phyloP scores from a whole-genome alignment of 768 basidiomycete species.

The Mycena maculata region DNA sequence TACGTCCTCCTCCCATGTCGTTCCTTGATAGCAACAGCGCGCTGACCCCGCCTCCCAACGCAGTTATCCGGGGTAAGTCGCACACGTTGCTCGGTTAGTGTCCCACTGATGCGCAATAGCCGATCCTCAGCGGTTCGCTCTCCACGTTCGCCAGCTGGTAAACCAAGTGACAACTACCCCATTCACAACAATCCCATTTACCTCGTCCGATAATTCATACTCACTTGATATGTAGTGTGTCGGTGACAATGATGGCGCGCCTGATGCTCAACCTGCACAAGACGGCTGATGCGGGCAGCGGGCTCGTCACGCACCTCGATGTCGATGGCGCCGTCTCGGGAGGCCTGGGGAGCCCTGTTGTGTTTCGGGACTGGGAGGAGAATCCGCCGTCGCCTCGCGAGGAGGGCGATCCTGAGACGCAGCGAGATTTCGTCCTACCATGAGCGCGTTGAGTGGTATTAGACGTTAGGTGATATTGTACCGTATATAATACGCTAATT shows the following conservation, averaged over 20 bases:
- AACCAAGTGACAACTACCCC: too few species aligned
- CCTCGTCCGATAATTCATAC: not conserved
- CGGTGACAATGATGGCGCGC: constrained; percentile 5
- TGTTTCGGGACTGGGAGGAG: too few species aligned
- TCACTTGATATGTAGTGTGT: not conserved
- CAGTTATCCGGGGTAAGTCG: not conserved
- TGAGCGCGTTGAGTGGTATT: too few species aligned
- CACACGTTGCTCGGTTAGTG: not conserved
- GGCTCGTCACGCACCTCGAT: not conserved
- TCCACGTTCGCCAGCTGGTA: constrained; percentile 23
- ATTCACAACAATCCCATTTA: not conserved
- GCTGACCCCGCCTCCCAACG: not conserved
- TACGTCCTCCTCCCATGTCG: not conserved
- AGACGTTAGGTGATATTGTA: too few species aligned
- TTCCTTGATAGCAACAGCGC: not conserved
- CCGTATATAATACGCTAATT: too few species aligned
- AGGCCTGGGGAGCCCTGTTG: too few species aligned
- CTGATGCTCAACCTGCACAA: constrained; percentile 18
- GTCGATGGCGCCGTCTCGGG: not conserved
- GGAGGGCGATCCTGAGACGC: too few species aligned
- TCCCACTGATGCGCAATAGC: not conserved
- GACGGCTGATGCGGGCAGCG: not conserved
- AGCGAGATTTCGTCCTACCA: too few species aligned
- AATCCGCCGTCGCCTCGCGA: too few species aligned
- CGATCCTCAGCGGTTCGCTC: constrained; percentile 8